These are phyloP conservation scores for Tremellales sp. DNA, from an alignment of 1,284 basidiomycete genomes.

Conservation along the genomic window DNA sequence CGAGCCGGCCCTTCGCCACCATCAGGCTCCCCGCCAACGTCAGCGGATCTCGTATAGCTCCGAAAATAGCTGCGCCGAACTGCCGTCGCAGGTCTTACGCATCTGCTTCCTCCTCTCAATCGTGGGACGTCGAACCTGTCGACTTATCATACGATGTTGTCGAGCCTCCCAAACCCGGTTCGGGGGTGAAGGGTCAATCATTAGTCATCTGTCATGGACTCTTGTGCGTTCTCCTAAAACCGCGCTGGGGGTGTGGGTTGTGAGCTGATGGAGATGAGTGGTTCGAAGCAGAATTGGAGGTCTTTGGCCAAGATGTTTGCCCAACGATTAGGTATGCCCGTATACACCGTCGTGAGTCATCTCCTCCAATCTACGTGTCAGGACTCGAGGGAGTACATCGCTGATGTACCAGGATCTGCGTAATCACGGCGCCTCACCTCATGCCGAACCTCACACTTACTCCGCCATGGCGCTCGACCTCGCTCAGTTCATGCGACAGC, in stretches of 20 bases:
- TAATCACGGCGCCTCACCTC: slow-evolving; percentile 56
- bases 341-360: slow-evolving; percentile 52
- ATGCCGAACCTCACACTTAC: slow-evolving; percentile 52
- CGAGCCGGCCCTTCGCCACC: too few relatives aligned
- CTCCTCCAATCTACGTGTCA: background rate
- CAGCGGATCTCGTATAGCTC: background rate
- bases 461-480: slow-evolving; percentile 50
- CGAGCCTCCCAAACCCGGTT: slow-evolving; percentile 17
- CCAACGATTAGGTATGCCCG: slow-evolving; percentile 49
- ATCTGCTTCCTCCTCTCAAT: background rate
- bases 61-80: too few relatives aligned
- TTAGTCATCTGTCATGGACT: slow-evolving; percentile 53
- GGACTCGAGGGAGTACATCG: background rate
- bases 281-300: slow-evolving; percentile 59
- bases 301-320: slow-evolving; percentile 53
- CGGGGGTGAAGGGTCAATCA: slow-evolving; percentile 29
- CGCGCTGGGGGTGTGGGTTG: background rate
- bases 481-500: slow-evolving; percentile 47
- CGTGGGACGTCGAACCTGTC: slow-evolving; percentile 19
- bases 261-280: slow-evolving; percentile 34
- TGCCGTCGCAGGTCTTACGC: slow-evolving; percentile 1
- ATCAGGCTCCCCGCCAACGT: background rate
- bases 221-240: slow-evolving; percentile 36
- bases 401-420: slow-evolving; percentile 51
- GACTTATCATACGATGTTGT: slow-evolving; percentile 43